Base-by-base conservation (phyloP, 2,329 filamentous ascomycete species). In the Tolypocladium tundrense region DNA sequence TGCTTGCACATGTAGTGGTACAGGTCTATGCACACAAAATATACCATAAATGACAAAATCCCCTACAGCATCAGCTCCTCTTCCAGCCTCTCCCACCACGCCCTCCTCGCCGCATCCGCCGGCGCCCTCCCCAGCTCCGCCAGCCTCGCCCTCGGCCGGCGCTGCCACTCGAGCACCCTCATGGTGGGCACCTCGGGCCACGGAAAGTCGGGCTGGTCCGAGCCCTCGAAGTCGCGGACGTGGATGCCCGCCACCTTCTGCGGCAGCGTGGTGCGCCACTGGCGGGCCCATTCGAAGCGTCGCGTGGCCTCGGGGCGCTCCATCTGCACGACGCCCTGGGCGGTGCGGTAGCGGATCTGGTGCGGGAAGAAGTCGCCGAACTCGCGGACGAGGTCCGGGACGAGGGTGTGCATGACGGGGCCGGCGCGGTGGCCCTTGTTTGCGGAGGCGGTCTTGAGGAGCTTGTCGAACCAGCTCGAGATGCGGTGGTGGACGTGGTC, bases 401-500 rank as follows among this genome's bases (percentile, higher is more conserved):
- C 42, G 53, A 63, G 31, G 37, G 55, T 56, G 4, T 45, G 58
- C 58, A 62, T 61, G 52, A 68, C 64, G 21, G 37, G 45, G 19
- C 61, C 61, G 16, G 63, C 45, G 58, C 70, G 67, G 42, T 61
- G 63, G 14, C 42, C n/a, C 13, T 41, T 60, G 56, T 60, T 61
- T 8, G 57, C 51, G 16, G 68, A 69, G 31, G 66, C 62, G 5
- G 58, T 43, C 33, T 65, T 64, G 40, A 73, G 58, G 24, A 74
- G 60, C 37, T 60, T 59, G 57, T 54, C 39, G 55, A 74, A 61
- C 59, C 66, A 69, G 45, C 41, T 42, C 11, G 64, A 33, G 40
- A 73, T 73, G 57, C 63, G 63, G 58, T 69, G 65, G 64, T 67
- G 68, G 31, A 65, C 58, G 57, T 72, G 60, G 53, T 74, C 70